Conservation (phyloP, 2,329 filamentous ascomycete genomes). For the Fusarium camptoceras region DNA sequence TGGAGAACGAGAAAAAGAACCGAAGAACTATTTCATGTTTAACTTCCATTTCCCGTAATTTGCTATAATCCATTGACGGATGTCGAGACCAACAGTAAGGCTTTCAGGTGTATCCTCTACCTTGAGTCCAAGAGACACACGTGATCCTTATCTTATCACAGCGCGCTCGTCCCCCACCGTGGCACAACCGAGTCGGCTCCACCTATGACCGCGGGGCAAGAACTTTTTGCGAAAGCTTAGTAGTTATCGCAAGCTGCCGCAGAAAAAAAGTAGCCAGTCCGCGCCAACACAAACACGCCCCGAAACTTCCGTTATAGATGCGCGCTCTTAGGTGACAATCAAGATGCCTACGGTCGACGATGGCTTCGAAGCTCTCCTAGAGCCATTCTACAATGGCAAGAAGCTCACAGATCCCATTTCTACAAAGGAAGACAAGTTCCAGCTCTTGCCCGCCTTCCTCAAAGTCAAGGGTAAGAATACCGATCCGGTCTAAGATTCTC, state of each 20-base stretch:
- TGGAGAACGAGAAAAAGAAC: background rate
- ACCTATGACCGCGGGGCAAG: constrained; percentile 47
- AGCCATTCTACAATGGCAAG: constrained; percentile 77
- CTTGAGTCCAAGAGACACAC: constrained; percentile 10
- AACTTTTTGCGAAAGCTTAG: constrained; percentile 47
- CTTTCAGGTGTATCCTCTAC: background rate
- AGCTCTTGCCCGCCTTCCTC: constrained; percentile 94
- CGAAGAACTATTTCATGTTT: background rate
- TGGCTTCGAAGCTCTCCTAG: constrained; percentile 73
- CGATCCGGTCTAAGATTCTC: background rate
- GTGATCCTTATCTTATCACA: constrained; percentile 37
- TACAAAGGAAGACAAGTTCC: constrained; percentile 89
- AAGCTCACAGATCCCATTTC: constrained; percentile 74
- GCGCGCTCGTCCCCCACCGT: constrained; percentile 47
- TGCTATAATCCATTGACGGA: background rate
- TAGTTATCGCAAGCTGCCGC: constrained; percentile 43
- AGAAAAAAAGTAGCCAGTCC: constrained; percentile 40
- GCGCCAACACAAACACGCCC: constrained; percentile 25
- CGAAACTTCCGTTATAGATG: constrained; percentile 46
- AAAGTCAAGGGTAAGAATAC: constrained; percentile 82
- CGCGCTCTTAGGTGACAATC: constrained; percentile 48
- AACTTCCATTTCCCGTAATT: background rate
- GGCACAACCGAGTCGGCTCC: constrained; percentile 44
- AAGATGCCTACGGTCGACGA: constrained; percentile 69
- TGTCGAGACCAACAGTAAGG: background rate